These are phyloP conservation scores for Rosellinia necatrix DNA, from an alignment of 2,329 filamentous ascomycete species.

Conservation along the genomic window DNA sequence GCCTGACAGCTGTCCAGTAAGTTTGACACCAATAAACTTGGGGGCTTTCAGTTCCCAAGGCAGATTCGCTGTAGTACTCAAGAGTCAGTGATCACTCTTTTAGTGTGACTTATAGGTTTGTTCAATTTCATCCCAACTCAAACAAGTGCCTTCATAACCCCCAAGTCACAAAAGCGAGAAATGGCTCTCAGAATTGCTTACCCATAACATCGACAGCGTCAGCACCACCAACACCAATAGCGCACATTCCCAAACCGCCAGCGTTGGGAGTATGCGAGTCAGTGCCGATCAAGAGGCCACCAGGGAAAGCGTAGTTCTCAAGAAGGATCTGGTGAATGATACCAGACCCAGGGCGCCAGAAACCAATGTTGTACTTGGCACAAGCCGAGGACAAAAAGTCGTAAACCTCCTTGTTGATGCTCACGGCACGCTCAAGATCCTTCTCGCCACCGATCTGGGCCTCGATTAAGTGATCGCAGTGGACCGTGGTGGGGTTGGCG, in stretches of 20 bases:
- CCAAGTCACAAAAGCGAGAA: neutral
- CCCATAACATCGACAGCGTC: constrained; percentile 97
- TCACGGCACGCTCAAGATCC: constrained; percentile 88
- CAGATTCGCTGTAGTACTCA: constrained; percentile 43
- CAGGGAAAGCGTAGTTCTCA: constrained; percentile 99
- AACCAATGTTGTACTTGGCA: constrained; percentile 99
- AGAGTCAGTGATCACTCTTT: constrained; percentile 61
- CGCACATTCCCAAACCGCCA: constrained; percentile 92
- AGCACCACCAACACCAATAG: constrained; percentile 96
- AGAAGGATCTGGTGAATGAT: constrained; percentile 99
- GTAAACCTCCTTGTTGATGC: constrained; percentile 99
- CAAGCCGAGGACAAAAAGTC: constrained; percentile 93
- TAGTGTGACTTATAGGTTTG: neutral
- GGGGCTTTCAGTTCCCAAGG: constrained; percentile 99
- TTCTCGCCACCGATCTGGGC: constrained; percentile 90
- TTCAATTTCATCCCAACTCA: neutral
- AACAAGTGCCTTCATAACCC: neutral
- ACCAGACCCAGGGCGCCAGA: constrained; percentile 98
- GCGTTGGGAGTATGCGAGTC: constrained; percentile 98
- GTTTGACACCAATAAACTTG: constrained; percentile 94
- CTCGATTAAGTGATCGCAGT: constrained; percentile 99
- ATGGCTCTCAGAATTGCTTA: constrained; percentile 2
- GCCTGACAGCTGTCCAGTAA: constrained; percentile 85
- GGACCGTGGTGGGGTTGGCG: constrained; percentile 91
- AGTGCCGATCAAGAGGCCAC: constrained; percentile 95